Conservation (phyloP, 768 basidiomycete genomes). For the Collybia sordida region DNA sequence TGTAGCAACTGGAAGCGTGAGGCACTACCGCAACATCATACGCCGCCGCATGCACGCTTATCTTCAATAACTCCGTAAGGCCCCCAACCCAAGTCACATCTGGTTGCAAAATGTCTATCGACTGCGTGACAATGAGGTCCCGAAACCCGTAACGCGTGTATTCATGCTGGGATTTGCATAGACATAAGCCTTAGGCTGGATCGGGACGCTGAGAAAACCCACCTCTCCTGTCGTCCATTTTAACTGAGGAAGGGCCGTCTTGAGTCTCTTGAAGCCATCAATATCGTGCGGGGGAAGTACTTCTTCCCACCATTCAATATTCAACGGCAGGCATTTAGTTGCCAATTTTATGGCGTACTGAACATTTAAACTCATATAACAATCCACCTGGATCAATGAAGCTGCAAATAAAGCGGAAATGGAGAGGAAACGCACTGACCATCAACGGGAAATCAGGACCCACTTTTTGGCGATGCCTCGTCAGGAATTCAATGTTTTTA, state of each 20-base stretch:
- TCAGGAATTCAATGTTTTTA: constrained; percentile 26
- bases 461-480: constrained; percentile 24
- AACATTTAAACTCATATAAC: constrained; percentile 28
- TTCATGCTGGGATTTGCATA: constrained; percentile 17
- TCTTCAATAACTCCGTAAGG: constrained; percentile 29
- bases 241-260: constrained; percentile 26
- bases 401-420: not conserved
- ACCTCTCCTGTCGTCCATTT: constrained; percentile 31
- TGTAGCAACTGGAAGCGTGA: constrained; percentile 47
- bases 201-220: not conserved
- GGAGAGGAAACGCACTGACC: constrained; percentile 3
- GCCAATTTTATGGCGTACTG: constrained; percentile 31
- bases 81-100: constrained; percentile 31
- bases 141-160: constrained; percentile 31
- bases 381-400: constrained; percentile 14
- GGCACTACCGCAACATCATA: constrained; percentile 50
- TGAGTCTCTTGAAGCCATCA: constrained; percentile 25
- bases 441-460: constrained; percentile 29
- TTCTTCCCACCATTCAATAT: constrained; percentile 32
- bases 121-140: constrained; percentile 27
- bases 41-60: constrained; percentile 35
- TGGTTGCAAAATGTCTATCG: constrained; percentile 28
- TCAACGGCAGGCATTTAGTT: constrained; percentile 23
- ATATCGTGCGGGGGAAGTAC: constrained; percentile 28
- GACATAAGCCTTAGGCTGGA: not conserved